These are phyloP conservation scores for Botrytis tulipae DNA, from an alignment of 2,329 filamentous ascomycete species.

Conservation along the genomic window DNA sequence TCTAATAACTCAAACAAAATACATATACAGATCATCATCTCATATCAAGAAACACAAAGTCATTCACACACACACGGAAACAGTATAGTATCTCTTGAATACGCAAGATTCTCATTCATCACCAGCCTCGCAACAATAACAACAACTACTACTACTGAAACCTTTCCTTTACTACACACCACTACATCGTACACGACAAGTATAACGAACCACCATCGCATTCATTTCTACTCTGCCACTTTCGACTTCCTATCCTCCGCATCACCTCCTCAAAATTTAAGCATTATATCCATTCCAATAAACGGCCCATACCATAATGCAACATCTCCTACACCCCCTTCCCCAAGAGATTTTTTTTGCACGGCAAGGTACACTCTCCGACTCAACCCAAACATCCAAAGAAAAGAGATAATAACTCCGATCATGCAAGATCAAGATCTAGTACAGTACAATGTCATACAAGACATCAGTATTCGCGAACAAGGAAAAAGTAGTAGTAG, in stretches of 20 bases:
- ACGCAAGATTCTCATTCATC: not conserved
- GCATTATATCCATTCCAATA: constrained; percentile 12
- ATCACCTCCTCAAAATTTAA: constrained; percentile 6
- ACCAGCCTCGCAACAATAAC: not conserved
- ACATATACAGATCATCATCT: not conserved
- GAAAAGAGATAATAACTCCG: constrained; percentile 18
- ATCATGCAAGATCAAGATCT: constrained; percentile 13
- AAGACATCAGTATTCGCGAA: constrained; percentile 3
- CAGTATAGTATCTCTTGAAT: not conserved
- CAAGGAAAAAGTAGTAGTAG: constrained; percentile 6
- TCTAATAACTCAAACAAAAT: not conserved
- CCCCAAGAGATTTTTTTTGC: not conserved
- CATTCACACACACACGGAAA: not conserved
- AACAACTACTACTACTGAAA: not conserved
- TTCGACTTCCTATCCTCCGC: not conserved
- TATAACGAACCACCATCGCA: not conserved
- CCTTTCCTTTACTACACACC: not conserved
- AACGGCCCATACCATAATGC: constrained; percentile 10
- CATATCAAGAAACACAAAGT: not conserved
- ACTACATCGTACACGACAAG: not conserved
- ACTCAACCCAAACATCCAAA: not conserved
- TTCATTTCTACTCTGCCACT: not conserved
- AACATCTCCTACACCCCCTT: not conserved
- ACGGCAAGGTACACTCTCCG: not conserved
- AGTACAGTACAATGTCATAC: constrained; percentile 16